phyloP scores from a whole-genome alignment of 2,329 filamentous ascomycete genomes.

The Hypoxylon sp. region DNA sequence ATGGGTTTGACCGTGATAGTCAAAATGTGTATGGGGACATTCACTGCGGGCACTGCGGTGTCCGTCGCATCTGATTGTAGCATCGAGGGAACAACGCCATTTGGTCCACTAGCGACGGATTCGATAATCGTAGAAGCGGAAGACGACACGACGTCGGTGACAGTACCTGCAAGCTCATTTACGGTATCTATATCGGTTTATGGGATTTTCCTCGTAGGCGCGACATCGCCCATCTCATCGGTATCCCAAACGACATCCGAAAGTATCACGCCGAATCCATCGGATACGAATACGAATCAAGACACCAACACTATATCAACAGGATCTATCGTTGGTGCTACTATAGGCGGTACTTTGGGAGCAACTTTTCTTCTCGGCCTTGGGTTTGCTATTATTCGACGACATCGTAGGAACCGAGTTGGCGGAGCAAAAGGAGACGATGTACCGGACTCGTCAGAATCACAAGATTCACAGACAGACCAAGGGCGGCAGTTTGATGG shows the following conservation, averaged over 20 bases:
- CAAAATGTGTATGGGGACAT: constrained; percentile 1
- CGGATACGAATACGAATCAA: not conserved
- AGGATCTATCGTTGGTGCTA: constrained; percentile 1
- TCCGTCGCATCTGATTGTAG: not conserved
- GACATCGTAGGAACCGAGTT: constrained; percentile 8
- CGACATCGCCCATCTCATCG: not conserved
- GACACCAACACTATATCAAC: not conserved
- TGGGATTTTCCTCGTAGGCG: constrained; percentile 12
- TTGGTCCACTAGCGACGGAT: constrained; percentile 10
- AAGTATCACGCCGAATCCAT: not conserved
- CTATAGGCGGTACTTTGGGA: constrained; percentile 1
- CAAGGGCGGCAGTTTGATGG: constrained; percentile 1
- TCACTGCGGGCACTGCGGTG: constrained; percentile 8
- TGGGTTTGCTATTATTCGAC: constrained; percentile 3
- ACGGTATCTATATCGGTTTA: not conserved
- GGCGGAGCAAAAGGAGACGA: not conserved
- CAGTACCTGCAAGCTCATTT: constrained; percentile 1
- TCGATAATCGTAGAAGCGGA: not conserved
- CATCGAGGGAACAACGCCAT: constrained; percentile 1
- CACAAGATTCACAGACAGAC: no score
- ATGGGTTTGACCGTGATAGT: not conserved
- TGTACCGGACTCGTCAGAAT: not conserved
- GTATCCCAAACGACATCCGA: not conserved
- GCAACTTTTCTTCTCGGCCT: constrained; percentile 4
- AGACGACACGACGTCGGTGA: not conserved